Base-by-base conservation (phyloP, 352 stramenopile species). In the Thraustochytrium striatum region DNA sequence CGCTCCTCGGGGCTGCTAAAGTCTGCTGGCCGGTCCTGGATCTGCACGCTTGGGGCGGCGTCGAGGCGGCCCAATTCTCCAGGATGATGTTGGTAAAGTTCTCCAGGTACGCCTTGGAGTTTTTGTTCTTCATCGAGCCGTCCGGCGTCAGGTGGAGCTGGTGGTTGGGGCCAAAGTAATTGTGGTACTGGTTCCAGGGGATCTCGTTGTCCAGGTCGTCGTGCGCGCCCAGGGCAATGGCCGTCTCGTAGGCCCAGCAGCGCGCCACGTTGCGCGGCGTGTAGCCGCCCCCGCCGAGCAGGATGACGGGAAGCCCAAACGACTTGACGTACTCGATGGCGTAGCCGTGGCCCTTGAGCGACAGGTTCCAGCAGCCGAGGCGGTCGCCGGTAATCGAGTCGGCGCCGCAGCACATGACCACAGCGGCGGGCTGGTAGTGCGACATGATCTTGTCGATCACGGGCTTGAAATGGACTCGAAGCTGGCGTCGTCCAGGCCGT, bases 161-260 rank as follows among this genome's bases (percentile, higher is more conserved):
- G 86, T 97, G 99, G 84, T 98, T 93, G 0, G 96, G 96, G 0
- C 93, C 93, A 86, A 97, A 99, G 87, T 99, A 99, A 85, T 99
- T 96, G 87, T 98, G 98, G 87, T 99, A 99, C 85, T 99, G 94
- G 87, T 99, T 99, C 88, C 97, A 98, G 2, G 97, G 97, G 85
- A 99, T 97, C 3, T 97, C 92, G 75, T 99, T 94, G 0, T 84
- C 69, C 58, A 81, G 59, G 16, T 81, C 72, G 3, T 94, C 85
- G 28, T 93, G 87, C n/a, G 91, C 86, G 53, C 86, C 88, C 30
- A 94, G 57, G 9, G 98, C 83, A 32, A 99, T 93, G 0, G 91
- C 91, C 3, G 96, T 99, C 84, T 99, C 96, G 83, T 98, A 99
- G 0, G 94, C 92, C 96, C 95, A 99, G 47, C 92, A 97, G 39